These are phyloP conservation scores for Pleurotus sapidus DNA, from an alignment of 768 basidiomycete species.

Conservation along the genomic window DNA sequence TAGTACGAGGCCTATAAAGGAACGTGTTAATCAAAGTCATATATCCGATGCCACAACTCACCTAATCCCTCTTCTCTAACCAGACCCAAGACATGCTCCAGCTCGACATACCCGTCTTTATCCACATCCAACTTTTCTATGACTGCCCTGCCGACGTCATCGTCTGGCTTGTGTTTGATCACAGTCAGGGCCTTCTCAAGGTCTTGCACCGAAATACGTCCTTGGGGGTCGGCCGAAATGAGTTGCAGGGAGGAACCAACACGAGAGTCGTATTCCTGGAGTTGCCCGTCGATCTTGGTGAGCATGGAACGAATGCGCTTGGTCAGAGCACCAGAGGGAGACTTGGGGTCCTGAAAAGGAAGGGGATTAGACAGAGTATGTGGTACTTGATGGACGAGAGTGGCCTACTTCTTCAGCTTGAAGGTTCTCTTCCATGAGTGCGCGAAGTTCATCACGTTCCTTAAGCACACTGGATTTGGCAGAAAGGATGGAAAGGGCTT, in stretches of 20 bases:
- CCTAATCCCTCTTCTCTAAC: constrained; percentile 87
- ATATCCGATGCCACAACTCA: constrained; percentile 24
- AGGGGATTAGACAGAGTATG: constrained; percentile 3
- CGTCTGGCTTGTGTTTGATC: constrained; percentile 91
- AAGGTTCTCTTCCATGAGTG: constrained; percentile 92
- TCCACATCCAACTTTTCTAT: constrained; percentile 95
- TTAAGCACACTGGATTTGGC: constrained; percentile 94
- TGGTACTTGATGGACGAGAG: neutral
- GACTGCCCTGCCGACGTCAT: constrained; percentile 82
- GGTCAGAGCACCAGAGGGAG: constrained; percentile 82
- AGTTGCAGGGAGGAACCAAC: constrained; percentile 84
- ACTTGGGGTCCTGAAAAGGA: constrained; percentile 61
- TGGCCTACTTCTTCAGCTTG: constrained; percentile 74
- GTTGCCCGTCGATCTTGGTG: constrained; percentile 89
- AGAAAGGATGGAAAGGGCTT: constrained; percentile 86
- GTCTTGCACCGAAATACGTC: constrained; percentile 86
- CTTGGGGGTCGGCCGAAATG: constrained; percentile 83
- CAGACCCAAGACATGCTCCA: constrained; percentile 90
- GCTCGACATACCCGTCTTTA: constrained; percentile 91
- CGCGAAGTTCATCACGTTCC: constrained; percentile 88
- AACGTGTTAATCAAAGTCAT: neutral
- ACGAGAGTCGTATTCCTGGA: constrained; percentile 87
- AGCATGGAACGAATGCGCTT: constrained; percentile 96
- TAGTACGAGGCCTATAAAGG: constrained; percentile 64
- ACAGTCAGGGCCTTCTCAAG: constrained; percentile 88